Conservation (phyloP, 2,329 filamentous ascomycete species). For the Pseudohalonectria lignicola region DNA sequence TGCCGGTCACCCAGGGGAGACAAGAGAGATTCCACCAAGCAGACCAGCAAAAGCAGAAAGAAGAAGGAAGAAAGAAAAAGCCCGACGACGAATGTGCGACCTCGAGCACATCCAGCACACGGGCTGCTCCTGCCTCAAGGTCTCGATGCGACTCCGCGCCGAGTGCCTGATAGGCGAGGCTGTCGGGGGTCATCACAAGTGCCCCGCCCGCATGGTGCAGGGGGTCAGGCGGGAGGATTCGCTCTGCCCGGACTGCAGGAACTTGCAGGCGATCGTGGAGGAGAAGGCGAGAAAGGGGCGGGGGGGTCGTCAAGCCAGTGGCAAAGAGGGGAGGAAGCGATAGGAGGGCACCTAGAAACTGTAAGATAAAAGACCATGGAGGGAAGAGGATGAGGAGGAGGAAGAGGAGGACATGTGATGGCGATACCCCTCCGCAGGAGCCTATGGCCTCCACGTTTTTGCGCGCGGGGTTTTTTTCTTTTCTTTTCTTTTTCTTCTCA, state of each 20-base stretch:
- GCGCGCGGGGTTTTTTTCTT: neutral
- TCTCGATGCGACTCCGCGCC: neutral
- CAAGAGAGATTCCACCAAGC: too few species aligned
- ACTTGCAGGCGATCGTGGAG: neutral
- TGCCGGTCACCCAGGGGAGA: too few species aligned
- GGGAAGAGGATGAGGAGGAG: too few species aligned
- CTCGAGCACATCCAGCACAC: constrained; percentile 1
- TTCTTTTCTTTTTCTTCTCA: neutral
- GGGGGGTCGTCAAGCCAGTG: neutral
- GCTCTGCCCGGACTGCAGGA: neutral
- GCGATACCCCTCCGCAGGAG: too few species aligned
- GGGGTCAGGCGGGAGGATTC: neutral
- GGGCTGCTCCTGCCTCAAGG: neutral
- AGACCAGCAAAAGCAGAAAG: too few species aligned
- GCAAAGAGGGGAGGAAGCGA: neutral
- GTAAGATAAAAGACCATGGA: too few species aligned
- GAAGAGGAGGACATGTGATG: too few species aligned
- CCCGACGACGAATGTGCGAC: neutral
- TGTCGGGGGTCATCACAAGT: neutral
- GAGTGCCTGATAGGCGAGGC: neutral
- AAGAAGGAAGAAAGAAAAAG: too few species aligned
- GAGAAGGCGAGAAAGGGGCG: neutral
- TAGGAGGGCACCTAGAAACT: too few species aligned
- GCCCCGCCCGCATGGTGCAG: neutral
- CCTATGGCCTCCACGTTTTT: too few species aligned